Conservation (phyloP, 2,329 filamentous ascomycete genomes). For the Venturia asperata region DNA sequence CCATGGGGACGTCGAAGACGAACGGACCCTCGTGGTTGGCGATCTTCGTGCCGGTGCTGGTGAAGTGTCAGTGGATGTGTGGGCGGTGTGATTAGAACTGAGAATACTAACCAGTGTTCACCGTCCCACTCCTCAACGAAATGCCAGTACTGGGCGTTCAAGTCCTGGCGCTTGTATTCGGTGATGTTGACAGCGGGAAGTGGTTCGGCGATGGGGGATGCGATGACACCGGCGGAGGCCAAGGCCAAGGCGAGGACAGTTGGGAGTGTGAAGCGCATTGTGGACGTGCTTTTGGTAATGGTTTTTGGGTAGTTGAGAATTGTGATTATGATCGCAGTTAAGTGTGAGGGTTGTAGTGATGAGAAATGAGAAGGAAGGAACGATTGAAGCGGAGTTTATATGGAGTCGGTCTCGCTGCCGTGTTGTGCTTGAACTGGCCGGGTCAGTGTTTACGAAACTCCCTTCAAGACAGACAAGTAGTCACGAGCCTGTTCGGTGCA, state of each 20-base stretch:
- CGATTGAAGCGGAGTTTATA: not conserved
- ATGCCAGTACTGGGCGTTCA: not conserved
- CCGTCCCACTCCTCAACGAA: not conserved
- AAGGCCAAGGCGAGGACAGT: not conserved
- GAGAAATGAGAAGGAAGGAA: not conserved
- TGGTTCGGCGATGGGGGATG: not conserved
- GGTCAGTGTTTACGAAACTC: not conserved
- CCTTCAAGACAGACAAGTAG: not conserved
- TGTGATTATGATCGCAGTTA: not conserved
- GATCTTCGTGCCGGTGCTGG: not conserved
- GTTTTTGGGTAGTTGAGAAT: not conserved
- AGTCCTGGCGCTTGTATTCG: not conserved
- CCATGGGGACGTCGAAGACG: conserved; percentile 7
- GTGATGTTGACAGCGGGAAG: not conserved
- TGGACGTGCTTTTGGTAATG: not conserved
- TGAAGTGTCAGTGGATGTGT: not conserved
- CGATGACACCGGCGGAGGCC: not conserved
- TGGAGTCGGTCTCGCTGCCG: not conserved
- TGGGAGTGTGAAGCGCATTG: not conserved
- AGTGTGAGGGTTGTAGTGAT: not conserved
- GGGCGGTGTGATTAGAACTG: not conserved
- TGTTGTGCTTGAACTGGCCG: not conserved
- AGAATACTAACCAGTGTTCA: not conserved
- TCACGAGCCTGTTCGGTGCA: not conserved
- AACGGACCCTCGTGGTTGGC: not conserved